Evolutionary conservation across 495 filamentous ascomycete species (phyloP).

Genomic region (Xylaria castorea): DNA sequence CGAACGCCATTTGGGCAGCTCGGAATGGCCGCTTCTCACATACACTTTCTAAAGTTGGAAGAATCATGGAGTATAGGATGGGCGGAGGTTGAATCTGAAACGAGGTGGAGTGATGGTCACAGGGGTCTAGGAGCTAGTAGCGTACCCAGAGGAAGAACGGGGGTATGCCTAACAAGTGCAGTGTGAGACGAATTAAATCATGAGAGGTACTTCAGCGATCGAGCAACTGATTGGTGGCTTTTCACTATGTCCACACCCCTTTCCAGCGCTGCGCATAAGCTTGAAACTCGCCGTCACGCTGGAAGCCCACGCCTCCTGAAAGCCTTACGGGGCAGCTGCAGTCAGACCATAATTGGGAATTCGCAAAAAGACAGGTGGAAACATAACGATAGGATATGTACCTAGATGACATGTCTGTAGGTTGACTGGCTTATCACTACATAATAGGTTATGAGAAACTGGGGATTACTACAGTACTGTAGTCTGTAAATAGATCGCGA

Average conservation of each 20-base stretch:
- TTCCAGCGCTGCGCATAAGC: not conserved
- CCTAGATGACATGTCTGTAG: not conserved
- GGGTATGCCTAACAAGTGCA: not conserved
- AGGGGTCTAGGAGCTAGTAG: slow-evolving; percentile 4
- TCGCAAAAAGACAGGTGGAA: not conserved
- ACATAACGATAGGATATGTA: not conserved
- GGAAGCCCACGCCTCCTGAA: not conserved
- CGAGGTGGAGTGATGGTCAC: slow-evolving; percentile 5
- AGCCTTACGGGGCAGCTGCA: not conserved
- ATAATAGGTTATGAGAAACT: not conserved
- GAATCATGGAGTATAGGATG: not conserved
- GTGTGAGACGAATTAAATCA: not conserved
- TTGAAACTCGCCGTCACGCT: slow-evolving; percentile 13
- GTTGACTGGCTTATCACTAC: not conserved
- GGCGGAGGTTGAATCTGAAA: slow-evolving; percentile 26
- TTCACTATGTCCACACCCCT: not conserved
- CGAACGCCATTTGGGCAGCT: slow-evolving; percentile 7
- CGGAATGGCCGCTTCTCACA: not conserved
- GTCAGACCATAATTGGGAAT: slow-evolving; percentile 13
- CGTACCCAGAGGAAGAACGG: not conserved
- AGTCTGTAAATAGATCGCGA: not conserved
- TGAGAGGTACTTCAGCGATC: not conserved
- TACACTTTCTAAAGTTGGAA: not conserved
- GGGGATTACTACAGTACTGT: no score
- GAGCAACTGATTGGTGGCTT: not conserved